Conservation (phyloP, 2,329 filamentous ascomycete species). For the Aspergillus oerlinghausenensis region DNA sequence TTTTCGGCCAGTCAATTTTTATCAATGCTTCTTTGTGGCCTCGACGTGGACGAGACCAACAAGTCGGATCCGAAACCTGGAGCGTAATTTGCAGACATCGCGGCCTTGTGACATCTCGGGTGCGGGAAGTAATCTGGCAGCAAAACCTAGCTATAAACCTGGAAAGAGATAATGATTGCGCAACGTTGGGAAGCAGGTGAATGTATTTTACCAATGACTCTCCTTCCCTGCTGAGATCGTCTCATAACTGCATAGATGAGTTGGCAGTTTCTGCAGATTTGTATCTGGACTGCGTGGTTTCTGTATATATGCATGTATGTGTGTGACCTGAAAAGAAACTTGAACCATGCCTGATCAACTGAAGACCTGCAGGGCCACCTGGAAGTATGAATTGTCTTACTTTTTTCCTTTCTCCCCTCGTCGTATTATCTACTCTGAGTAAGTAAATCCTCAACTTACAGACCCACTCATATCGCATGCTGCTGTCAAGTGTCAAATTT, state of each 20-base stretch:
- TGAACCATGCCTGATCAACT: background rate
- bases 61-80: background rate
- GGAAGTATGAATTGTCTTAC: background rate
- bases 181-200: background rate
- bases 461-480: constrained; percentile 19
- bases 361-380: background rate
- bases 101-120: background rate
- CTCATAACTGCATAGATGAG: constrained; percentile 21
- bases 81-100: background rate
- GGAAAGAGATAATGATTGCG: background rate
- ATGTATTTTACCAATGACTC: background rate
- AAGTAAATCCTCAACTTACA: background rate
- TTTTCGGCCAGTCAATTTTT: background rate
- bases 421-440: background rate
- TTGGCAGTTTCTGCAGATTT: constrained; percentile 24
- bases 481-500: constrained; percentile 9
- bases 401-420: background rate
- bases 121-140: background rate
- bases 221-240: background rate
- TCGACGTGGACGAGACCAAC: background rate
- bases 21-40: no score
- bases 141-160: background rate
- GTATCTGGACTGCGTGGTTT: constrained; percentile 12
- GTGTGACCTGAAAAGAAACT: background rate
- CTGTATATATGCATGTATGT: constrained; percentile 1